Evolutionary conservation across 148 eudicot species (phyloP), one percentile per base, ranked within the genome.

Genomic region (Chenopodium suecicum): DNA sequence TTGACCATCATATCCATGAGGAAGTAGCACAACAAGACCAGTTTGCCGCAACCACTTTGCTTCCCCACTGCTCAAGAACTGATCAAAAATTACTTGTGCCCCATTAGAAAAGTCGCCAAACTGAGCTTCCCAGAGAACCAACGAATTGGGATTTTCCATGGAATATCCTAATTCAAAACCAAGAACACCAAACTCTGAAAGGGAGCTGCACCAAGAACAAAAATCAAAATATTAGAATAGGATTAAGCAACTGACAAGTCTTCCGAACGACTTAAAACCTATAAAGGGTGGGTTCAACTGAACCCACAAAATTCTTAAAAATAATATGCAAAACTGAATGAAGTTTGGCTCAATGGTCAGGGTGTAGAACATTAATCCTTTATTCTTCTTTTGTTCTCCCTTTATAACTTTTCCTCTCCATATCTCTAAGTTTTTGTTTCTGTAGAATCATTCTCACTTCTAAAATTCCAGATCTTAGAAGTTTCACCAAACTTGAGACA

Each of bases 1-100:
- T 88, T 95, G 98, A 29, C 98, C 98, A 91, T 95, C 98, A 87
- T 95, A 95, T 83, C 98, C 98, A 91, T 95, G 98, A 87, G 98
- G 98, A 70, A 95, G 91, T 75, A 95, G 83, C 85, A 90, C 88
- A 83, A 95, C 97, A 76, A 95, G 89, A 44, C 98, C 98, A 32
- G 92, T 93, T 78, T 95, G 97, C 19, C 98, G 93, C 81, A 95
- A 81, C 97, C 97, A 93, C 83, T 95, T 95, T 14, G 97, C 91
- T 84, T 93, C 98, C 34, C 97, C 98, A 81, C 97, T 95, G 88
- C 98, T 95, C 87, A 95, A 75, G 76, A 95, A 95, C 86, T 95
- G 98, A 83, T 95, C 98, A 81, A 93, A 95, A 37, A 95, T 95
- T 73, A 95, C 98, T 82, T 93, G 98, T 75, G 97, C 98, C 71